Conservation (phyloP, 306 rosid species). For the Cicer judaicum region DNA sequence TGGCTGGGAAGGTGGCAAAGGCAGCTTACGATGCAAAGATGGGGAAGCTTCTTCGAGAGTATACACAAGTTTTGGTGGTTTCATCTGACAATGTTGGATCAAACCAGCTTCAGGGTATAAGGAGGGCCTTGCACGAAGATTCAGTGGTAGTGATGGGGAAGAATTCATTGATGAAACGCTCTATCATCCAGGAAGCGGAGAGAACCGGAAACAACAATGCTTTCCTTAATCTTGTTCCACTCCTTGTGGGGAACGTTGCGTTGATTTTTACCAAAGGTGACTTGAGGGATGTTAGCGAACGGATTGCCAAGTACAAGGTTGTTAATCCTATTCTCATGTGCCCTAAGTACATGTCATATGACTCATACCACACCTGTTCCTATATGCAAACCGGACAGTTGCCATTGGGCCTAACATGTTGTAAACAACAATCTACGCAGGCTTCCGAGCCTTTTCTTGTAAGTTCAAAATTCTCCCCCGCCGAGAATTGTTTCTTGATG, state of each 20-base stretch:
- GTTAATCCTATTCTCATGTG: constrained; percentile 55
- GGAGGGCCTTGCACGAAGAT: constrained; percentile 68
- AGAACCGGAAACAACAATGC: constrained; percentile 62
- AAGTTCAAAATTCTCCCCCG: constrained; percentile 48
- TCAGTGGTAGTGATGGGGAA: constrained; percentile 81
- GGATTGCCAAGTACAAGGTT: constrained; percentile 68
- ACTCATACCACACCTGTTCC: constrained; percentile 49
- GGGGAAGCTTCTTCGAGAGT: constrained; percentile 69
- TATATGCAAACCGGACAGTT: constrained; percentile 51
- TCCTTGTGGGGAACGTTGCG: constrained; percentile 79
- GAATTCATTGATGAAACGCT: constrained; percentile 63
- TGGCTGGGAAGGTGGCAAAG: constrained; percentile 68
- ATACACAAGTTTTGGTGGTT: constrained; percentile 65
- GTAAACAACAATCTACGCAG: constrained; percentile 47
- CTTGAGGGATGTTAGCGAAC: constrained; percentile 65
- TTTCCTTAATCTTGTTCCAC: constrained; percentile 71
- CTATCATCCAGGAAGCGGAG: constrained; percentile 59
- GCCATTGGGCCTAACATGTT: constrained; percentile 52
- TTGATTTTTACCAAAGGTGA: constrained; percentile 74
- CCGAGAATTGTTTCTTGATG: constrained; percentile 46
- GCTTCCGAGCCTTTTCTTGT: constrained; percentile 50
- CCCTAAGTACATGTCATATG: constrained; percentile 53
- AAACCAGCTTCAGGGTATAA: constrained; percentile 70
- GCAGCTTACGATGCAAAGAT: constrained; percentile 74
- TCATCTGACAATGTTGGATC: constrained; percentile 76